Percentiles rank a stretch among this genome's conserved stretches.
phyloP scores from a whole-genome alignment of 106 monocot genomes.

The Posidonia australis region DNA sequence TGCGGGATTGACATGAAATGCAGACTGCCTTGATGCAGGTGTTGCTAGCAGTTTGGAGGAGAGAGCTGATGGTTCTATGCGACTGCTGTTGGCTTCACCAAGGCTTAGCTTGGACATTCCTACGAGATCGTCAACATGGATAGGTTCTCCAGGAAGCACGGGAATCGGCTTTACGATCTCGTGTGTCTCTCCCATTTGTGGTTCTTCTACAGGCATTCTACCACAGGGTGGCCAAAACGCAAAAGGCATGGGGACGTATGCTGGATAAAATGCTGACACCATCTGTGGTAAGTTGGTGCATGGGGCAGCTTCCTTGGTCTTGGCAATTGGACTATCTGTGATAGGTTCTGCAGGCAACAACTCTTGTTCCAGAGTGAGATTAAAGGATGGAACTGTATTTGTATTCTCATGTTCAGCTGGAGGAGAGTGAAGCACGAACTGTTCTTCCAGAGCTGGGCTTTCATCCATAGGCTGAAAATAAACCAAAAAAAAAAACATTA shows the following conservation, averaged over 20 bases:
- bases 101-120: slow-evolving; percentile 54
- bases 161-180: slow-evolving; percentile 54
- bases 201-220: slow-evolving; percentile 5
- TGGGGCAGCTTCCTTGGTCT: slow-evolving; percentile 3
- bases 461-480: slow-evolving; percentile 31
- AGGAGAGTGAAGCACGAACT: slow-evolving; percentile 3
- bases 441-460: slow-evolving; percentile 20
- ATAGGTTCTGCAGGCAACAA: slow-evolving; percentile 8
- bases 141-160: slow-evolving; percentile 26
- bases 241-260: slow-evolving; percentile 23
- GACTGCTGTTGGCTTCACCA: slow-evolving; percentile 12
- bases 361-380: slow-evolving; percentile 14
- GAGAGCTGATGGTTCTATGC: slow-evolving; percentile 37
- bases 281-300: slow-evolving; percentile 12
- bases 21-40: slow-evolving; percentile 38
- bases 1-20: slow-evolving; percentile 38
- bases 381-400: slow-evolving; percentile 10
- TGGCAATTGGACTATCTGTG: not conserved
- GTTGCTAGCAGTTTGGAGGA: slow-evolving; percentile 37
- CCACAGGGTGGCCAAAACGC: slow-evolving; percentile 32
- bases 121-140: slow-evolving; percentile 33
- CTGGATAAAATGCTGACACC: slow-evolving; percentile 27
- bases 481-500: too few species aligned
- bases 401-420: slow-evolving; percentile 18
- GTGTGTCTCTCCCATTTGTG: slow-evolving; percentile 16